phyloP scores from a whole-genome alignment of 1,284 basidiomycete species.

The Fistulinella staudtii region DNA sequence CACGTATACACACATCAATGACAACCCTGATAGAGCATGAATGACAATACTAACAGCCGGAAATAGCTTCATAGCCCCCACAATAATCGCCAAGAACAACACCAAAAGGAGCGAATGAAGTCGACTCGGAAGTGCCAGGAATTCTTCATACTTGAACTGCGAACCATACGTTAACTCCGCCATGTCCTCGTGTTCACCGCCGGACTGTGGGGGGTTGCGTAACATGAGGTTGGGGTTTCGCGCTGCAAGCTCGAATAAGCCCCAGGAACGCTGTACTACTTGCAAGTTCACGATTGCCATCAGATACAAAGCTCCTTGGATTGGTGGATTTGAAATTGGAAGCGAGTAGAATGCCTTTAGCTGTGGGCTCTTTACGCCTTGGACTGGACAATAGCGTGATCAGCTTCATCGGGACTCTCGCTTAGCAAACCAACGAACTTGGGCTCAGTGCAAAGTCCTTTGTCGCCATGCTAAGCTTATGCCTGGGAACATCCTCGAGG shows the following conservation, averaged over 20 bases:
- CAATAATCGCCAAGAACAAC: slow-evolving; percentile 19
- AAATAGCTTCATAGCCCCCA: slow-evolving; percentile 15
- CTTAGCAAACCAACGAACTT: slow-evolving; percentile 33
- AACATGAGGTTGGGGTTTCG: slow-evolving; percentile 23
- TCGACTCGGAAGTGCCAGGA: slow-evolving; percentile 42
- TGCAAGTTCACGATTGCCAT: slow-evolving; percentile 63
- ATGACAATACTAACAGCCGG: slow-evolving; percentile 20
- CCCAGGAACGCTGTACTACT: slow-evolving; percentile 78
- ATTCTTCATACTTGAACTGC: slow-evolving; percentile 74
- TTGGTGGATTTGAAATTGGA: slow-evolving; percentile 39
- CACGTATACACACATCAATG: slow-evolving; percentile 1
- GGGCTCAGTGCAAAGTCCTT: slow-evolving; percentile 56
- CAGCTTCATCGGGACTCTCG: neutral
- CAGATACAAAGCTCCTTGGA: slow-evolving; percentile 57
- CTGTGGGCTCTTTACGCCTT: slow-evolving; percentile 38
- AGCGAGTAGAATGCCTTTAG: slow-evolving; percentile 46
- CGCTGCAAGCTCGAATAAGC: slow-evolving; percentile 49
- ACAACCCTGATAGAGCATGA: too few relatives aligned
- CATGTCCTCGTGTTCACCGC: slow-evolving; percentile 12
- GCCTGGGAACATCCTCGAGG: slow-evolving; percentile 46
- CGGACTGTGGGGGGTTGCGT: neutral
- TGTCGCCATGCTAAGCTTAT: slow-evolving; percentile 33
- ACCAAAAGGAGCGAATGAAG: slow-evolving; percentile 40
- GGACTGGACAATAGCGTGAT: slow-evolving; percentile 31
- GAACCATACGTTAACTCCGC: slow-evolving; percentile 50